Evolutionary conservation across 192 early-diverging fungal species (phyloP), one percentile per base, ranked within the genome.

Genomic region (Backusella luteola): DNA sequence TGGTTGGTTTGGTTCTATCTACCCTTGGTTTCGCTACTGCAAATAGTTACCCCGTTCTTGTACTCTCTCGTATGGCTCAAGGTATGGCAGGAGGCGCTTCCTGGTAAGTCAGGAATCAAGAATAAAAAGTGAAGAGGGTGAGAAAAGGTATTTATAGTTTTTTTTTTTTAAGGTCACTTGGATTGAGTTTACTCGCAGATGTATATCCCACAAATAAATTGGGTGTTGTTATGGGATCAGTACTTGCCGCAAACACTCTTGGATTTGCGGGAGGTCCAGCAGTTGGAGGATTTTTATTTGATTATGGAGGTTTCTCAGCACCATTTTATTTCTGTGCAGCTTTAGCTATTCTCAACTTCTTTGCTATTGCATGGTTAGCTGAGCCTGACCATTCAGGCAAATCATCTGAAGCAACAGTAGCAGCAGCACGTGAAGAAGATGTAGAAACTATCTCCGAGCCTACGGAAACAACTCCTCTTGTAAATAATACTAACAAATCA

Each of bases 1-100:
- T 95, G 80, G 29, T 89, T 4, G 88, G 90, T 7, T 81, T 93
- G 46, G 88, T 85, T 19, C 79, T 91, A 1, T 88, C 92, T 7
- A 90, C 91, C 11, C 72, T 91, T 0, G 77, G 89, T 35, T 93
- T 94, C 82, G 90, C 89, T 7, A 63, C 89, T 35, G 86, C 91
- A 9, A 85, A 83, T 67, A 87, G 87, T 12, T 93, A 89, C 76
- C 88, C 86, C 82, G 84, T 89, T 74, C 85, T 95, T 1, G 84
- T 93, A 3, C 26, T 92, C 0, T 93, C 92, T 4, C 85, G 93
- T n/a, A 78, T 95, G 21, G 88, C 88, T 5, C 92, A 93, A 77
- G 93, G 93, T 71, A 78, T 90, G 21, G 86, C 93, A 4, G 92
- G 91, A 38, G 93, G 91, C 34, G 90, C 91, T 34, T 89, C 89